These are phyloP conservation scores for Kluyveromyces dobzhanskii DNA, from an alignment of 805 yeast species.

Conservation along the genomic window DNA sequence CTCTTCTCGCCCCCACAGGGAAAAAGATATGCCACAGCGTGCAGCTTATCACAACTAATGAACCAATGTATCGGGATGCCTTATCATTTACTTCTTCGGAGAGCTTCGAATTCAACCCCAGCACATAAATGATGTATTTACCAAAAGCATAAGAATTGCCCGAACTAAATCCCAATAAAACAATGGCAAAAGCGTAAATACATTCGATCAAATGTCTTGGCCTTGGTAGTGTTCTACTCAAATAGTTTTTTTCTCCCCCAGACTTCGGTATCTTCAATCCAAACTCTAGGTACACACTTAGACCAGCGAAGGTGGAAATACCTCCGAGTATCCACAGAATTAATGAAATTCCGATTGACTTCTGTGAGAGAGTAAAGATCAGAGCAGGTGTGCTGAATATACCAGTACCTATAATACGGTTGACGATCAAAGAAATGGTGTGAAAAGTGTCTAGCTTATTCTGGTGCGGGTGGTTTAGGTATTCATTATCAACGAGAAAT, in stretches of 20 bases:
- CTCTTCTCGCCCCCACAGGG: conserved; percentile 41
- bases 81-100: conserved; percentile 22
- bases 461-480: not conserved
- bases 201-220: conserved; percentile 49
- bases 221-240: conserved; percentile 46
- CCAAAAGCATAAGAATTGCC: conserved; percentile 63
- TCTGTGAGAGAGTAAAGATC: conserved; percentile 42
- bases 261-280: conserved; percentile 57
- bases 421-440: conserved; percentile 39
- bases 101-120: conserved; percentile 27
- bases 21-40: conserved; percentile 39
- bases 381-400: conserved; percentile 62
- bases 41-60: conserved; percentile 38
- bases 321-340: conserved; percentile 59
- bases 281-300: conserved; percentile 54
- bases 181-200: conserved; percentile 42
- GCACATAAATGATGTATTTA: conserved; percentile 41
- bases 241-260: conserved; percentile 64
- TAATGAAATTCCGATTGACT: conserved; percentile 50
- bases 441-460: conserved; percentile 1
- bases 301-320: conserved; percentile 43
- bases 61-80: conserved; percentile 40
- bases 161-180: conserved; percentile 52
- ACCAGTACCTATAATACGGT: conserved; percentile 70
- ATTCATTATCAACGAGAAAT: not conserved